Evolutionary conservation across 106 monocot species (phyloP).

Genomic region (Iris macrosiphon): DNA sequence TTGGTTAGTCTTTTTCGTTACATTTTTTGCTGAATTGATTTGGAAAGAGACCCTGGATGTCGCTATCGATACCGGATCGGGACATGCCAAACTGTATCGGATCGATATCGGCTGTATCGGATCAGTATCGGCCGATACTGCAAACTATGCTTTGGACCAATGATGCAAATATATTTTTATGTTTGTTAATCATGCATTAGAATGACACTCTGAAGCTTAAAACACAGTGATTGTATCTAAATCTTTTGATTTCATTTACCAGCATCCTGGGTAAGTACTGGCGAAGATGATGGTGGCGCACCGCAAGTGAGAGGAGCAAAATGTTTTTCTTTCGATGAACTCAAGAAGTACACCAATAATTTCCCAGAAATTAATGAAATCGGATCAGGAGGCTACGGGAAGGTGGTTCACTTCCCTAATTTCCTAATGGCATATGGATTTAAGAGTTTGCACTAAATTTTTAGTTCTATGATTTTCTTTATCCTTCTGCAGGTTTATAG

Average conservation of each 20-base stretch:
- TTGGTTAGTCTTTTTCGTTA: too few species aligned
- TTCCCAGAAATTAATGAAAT: conserved; percentile 47
- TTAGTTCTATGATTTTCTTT: background rate
- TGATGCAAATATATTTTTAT: background rate
- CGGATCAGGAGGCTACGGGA: conserved; percentile 61
- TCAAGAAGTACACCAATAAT: conserved; percentile 35
- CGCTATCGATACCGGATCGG: background rate
- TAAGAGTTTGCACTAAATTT: background rate
- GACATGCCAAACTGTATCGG: too few species aligned
- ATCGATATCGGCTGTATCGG: too few species aligned
- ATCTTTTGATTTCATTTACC: background rate
- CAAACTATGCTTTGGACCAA: too few species aligned
- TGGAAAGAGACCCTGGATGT: too few species aligned
- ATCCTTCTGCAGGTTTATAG: conserved; percentile 48
- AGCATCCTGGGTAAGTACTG: conserved; percentile 50
- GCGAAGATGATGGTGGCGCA: conserved; percentile 23
- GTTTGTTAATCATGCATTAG: background rate
- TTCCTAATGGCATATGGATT: background rate
- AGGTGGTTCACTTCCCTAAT: conserved; percentile 20
- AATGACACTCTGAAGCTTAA: background rate
- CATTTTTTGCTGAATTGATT: too few species aligned
- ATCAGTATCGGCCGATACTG: too few species aligned
- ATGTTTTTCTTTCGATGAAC: conserved; percentile 50
- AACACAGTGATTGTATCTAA: background rate
- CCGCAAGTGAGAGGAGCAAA: conserved; percentile 50